Percentiles rank a stretch among this genome's conserved stretches.
phyloP scores from a whole-genome alignment of 345 rosid species.

The Lumnitzera racemosa region DNA sequence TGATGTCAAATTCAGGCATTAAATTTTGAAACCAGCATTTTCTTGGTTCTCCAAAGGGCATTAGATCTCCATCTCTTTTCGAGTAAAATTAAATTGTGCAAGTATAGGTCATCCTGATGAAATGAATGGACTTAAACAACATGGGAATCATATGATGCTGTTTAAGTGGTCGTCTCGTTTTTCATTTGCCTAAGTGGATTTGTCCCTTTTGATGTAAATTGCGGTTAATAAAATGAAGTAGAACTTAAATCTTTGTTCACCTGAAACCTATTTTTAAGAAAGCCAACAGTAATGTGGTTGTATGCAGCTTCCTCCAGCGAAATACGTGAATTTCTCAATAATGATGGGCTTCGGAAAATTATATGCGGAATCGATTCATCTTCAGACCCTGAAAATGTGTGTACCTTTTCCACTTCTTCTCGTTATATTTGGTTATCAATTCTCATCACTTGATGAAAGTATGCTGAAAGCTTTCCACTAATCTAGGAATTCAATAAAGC shows the following conservation, averaged over 20 bases:
- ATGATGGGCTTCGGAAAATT: slow-evolving; percentile 36
- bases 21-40: no score
- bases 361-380: slow-evolving; percentile 34
- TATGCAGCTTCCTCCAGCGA: slow-evolving; percentile 49
- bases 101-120: no score
- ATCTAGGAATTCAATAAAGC: slow-evolving; percentile 52
- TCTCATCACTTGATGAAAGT: not conserved
- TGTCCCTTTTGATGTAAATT: no score
- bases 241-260: not conserved
- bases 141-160: no score
- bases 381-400: slow-evolving; percentile 32
- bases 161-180: no score
- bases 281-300: not conserved
- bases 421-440: not conserved
- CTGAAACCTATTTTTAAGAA: not conserved
- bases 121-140: no score
- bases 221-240: not conserved
- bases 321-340: slow-evolving; percentile 31
- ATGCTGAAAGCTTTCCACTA: not conserved
- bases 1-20: no score
- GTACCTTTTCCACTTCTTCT: slow-evolving; percentile 5
- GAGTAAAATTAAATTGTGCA: no score
- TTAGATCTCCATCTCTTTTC: no score
- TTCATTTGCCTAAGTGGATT: no score
- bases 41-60: no score